Percentiles rank a stretch among this genome's conserved stretches.
Evolutionary conservation across 176 grass and related monocot genomes (phyloP).

Genomic region (Lolium rigidum): DNA sequence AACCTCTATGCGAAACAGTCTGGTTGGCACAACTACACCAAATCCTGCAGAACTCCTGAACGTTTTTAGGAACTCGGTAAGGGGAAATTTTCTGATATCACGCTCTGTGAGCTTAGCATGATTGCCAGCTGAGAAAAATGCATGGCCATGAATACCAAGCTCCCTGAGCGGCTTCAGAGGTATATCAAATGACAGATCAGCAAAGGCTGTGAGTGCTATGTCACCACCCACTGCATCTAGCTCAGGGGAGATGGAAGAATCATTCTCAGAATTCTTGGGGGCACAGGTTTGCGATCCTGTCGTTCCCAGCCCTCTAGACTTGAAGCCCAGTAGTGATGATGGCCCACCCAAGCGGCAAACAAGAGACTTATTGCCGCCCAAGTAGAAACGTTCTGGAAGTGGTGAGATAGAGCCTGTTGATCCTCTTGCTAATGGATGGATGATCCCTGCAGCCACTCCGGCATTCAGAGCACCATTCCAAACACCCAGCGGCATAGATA

Average conservation of each 20-base stretch:
- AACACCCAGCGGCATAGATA: conserved; percentile 77
- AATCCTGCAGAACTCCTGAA: conserved; percentile 91
- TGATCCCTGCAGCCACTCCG: conserved; percentile 68
- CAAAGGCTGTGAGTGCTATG: conserved; percentile 74
- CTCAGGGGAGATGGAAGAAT: conserved; percentile 37
- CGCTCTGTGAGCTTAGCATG: conserved; percentile 57
- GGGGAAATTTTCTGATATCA: conserved; percentile 57
- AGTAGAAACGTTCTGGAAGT: conserved; percentile 75
- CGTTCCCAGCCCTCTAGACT: conserved; percentile 68
- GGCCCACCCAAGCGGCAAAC: conserved; percentile 73
- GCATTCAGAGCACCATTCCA: conserved; percentile 77
- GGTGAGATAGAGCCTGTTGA: conserved; percentile 52
- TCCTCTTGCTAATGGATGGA: conserved; percentile 62
- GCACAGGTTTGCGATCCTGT: conserved; percentile 41
- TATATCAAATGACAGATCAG: conserved; percentile 90
- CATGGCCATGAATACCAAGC: conserved; percentile 81
- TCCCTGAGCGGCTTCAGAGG: conserved; percentile 76
- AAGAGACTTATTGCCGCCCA: conserved; percentile 73
- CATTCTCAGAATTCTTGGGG: conserved; percentile 46
- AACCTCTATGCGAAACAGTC: conserved; percentile 85
- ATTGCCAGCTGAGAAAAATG: conserved; percentile 79
- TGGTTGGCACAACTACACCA: conserved; percentile 74
- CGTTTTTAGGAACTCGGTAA: conserved; percentile 56
- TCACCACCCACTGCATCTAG: conserved; percentile 60
- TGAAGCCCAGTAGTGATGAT: conserved; percentile 74